phyloP scores from a whole-genome alignment of 1,284 basidiomycete genomes.

The Apiotrichum laibachii region DNA sequence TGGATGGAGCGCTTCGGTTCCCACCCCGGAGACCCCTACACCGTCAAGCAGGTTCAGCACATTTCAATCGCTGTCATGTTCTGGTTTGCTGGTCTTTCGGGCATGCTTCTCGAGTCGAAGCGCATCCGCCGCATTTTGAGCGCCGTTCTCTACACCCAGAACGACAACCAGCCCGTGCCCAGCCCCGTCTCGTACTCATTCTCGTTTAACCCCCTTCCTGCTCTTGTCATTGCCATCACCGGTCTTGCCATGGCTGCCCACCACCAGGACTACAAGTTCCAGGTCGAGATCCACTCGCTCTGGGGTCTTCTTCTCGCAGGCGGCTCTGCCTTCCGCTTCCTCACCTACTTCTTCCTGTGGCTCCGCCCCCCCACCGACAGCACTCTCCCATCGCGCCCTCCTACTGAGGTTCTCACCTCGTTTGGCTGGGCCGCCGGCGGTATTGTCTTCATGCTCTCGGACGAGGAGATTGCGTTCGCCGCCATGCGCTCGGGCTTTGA shows the following conservation, averaged over 20 bases:
- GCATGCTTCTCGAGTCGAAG: conserved; percentile 84
- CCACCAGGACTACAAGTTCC: conserved; percentile 69
- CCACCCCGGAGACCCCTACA: conserved; percentile 74
- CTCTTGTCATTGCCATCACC: conserved; percentile 86
- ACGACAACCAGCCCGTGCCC: conserved; percentile 40
- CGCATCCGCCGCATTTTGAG: conserved; percentile 58
- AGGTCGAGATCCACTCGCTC: conserved; percentile 81
- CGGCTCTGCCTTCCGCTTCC: conserved; percentile 57
- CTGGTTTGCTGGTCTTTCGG: conserved; percentile 87
- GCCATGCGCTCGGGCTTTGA: conserved; percentile 88
- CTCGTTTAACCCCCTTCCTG: conserved; percentile 93
- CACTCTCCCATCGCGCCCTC: conserved; percentile 83
- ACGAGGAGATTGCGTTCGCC: conserved; percentile 84
- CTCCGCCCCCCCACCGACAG: conserved; percentile 61
- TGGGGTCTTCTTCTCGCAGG: conserved; percentile 90
- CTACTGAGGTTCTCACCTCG: conserved; percentile 83
- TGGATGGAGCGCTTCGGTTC: conserved; percentile 97
- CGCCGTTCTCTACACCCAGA: conserved; percentile 17
- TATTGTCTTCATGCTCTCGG: conserved; percentile 84
- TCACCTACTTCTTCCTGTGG: conserved; percentile 93
- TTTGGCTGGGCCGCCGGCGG: conserved; percentile 85
- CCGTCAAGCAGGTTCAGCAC: conserved; percentile 91
- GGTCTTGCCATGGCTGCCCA: conserved; percentile 96
- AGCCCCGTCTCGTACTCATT: conserved; percentile 71
- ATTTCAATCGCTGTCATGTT: conserved; percentile 85